Evolutionary conservation across 2,329 filamentous ascomycete genomes (phyloP), one percentile per base, ranked within the genome.

Genomic region (Pseudogymnoascus sp.): DNA sequence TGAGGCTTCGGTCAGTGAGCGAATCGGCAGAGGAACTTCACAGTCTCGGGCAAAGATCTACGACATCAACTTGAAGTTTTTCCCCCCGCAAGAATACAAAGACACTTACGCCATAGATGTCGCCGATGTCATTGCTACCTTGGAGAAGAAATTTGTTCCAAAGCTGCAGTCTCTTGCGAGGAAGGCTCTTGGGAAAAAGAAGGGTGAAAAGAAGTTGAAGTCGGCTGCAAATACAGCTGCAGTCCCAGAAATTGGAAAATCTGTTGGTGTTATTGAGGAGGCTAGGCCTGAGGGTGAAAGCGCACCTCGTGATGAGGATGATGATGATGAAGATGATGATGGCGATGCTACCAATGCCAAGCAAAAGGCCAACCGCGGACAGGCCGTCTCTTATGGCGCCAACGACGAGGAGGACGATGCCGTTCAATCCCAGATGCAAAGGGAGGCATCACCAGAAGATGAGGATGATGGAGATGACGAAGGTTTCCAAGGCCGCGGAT

Each of bases 321-420:
- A 86, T 52, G 87, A 88, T 40, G 88, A 89, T 63, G 84, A 87
- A n/a, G 87, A 86, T 29, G 90, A 86, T 48, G 92, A 94, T 61
- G 87, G 86, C 62, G 90, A 95, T 71, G 90, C 84, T 59, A 92
- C 86, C 3, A 85, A 82, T 65, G 85, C 84, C 68, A 95, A 91
- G 76, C 82, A 86, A 70, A 85, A 83, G 69, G 84, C 86, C 52
- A 94, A 96, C 72, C 87, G 89, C 40, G 80, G 82, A 60, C 89
- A 96, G 74, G 89, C 88, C 31, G 87, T 93, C 2, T 94, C 91
- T 12, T 97, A 97, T 68, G 93, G 91, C 39, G 90, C 87, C 35
- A 95, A 96, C 55, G 94, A 97, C 71, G 92, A 96, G 4, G 93
- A 93, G 3, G 94, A 97, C 70, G 84, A 90, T 67, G 86, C 82